Evolutionary conservation across 345 rosid species (phyloP).

Genomic region (Ceriops zippeliana): DNA sequence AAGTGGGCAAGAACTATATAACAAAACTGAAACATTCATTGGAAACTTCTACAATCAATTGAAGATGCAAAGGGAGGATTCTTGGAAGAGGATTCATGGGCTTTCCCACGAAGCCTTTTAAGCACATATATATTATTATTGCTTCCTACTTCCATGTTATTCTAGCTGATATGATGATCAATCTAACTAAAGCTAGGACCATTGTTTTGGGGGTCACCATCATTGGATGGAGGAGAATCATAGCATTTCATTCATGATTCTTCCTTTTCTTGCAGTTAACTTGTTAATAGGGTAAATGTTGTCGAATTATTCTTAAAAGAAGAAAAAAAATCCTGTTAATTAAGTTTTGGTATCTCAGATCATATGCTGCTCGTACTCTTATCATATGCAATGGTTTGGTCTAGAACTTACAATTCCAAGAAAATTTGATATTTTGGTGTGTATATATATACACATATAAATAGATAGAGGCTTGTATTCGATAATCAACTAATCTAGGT

Average conservation of each 20-base stretch:
- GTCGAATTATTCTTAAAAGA: neutral
- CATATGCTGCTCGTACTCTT: no score
- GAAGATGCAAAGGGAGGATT: slow-evolving; percentile 70
- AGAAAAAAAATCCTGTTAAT: slow-evolving; percentile 2
- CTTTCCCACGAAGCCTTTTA: slow-evolving; percentile 42
- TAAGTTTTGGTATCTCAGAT: no score
- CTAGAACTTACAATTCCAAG: no score
- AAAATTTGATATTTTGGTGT: no score
- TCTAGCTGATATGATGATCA: neutral
- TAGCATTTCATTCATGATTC: slow-evolving; percentile 11
- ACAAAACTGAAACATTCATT: slow-evolving; percentile 42
- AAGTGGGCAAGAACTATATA: slow-evolving; percentile 50
- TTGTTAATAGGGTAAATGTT: neutral
- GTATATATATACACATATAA: no score
- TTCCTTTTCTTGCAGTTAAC: neutral
- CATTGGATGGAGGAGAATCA: slow-evolving; percentile 1
- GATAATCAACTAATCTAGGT: no score
- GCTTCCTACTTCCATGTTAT: neutral
- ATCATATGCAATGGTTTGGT: no score
- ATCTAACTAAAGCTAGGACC: slow-evolving; percentile 5
- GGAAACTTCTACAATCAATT: slow-evolving; percentile 62
- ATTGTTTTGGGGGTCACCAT: slow-evolving; percentile 10
- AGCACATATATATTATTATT: neutral
- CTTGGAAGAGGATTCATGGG: slow-evolving; percentile 39
- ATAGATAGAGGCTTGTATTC: no score